Conservation (phyloP, 1,284 basidiomycete genomes). For the Ustilago trichophora region DNA sequence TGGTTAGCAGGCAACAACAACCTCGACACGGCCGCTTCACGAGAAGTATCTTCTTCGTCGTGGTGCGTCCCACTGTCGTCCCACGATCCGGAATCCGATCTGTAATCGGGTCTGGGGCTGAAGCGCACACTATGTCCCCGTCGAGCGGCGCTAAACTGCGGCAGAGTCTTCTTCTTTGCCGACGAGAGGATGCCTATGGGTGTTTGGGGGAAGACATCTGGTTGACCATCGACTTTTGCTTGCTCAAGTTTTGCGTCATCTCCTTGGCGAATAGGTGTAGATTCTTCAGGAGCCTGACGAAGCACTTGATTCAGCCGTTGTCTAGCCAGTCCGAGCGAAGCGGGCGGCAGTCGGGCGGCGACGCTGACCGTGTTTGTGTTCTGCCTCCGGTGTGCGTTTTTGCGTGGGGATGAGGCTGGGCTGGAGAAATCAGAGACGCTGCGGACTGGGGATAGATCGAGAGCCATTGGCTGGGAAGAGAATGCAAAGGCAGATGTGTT, state of each 20-base stretch:
- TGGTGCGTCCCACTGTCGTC: constrained; percentile 21
- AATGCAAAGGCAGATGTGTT: constrained; percentile 16
- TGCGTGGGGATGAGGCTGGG: constrained; percentile 40
- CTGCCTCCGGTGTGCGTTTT: constrained; percentile 35
- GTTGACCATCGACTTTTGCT: too few relatives aligned
- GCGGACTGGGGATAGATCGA: constrained; percentile 28
- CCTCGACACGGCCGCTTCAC: constrained; percentile 14
- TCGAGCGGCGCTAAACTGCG: constrained; percentile 7
- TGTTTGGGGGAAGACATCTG: constrained; percentile 13
- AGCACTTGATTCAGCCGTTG: constrained; percentile 18
- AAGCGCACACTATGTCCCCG: constrained; percentile 37
- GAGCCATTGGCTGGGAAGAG: constrained; percentile 34
- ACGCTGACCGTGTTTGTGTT: constrained; percentile 35
- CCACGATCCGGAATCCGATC: constrained; percentile 47
- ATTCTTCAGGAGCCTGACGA: not conserved
- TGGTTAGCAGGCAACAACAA: constrained; percentile 11
- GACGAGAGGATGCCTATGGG: constrained; percentile 19
- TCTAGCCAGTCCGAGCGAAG: constrained; percentile 19
- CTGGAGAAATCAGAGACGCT: constrained; percentile 14
- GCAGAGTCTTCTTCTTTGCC: constrained; percentile 11
- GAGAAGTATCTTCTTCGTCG: not conserved
- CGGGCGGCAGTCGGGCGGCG: constrained; percentile 8
- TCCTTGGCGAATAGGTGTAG: not conserved
- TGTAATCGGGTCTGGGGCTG: constrained; percentile 41
- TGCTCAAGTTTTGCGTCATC: too few relatives aligned